Percentiles rank a stretch among this genome's conserved stretches.
Evolutionary conservation across 2,329 filamentous ascomycete genomes (phyloP).

Genomic region (Penicillium sclerotiorum): DNA sequence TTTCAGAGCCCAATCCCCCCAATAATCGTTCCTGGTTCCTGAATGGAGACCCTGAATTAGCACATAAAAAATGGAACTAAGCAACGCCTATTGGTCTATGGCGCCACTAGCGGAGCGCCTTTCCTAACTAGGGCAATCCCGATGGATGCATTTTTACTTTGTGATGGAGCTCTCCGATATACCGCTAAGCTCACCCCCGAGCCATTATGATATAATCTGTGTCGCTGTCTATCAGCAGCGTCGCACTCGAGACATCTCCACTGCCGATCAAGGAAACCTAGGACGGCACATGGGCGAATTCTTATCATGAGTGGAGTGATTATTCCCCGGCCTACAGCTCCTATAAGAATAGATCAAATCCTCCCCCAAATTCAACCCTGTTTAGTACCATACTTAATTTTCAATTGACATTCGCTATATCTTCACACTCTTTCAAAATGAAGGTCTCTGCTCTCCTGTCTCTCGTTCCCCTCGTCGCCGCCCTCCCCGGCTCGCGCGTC

Average conservation of each 20-base stretch:
- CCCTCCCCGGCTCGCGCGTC: slow-evolving; percentile 20
- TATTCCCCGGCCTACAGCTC: not conserved
- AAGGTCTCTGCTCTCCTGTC: slow-evolving; percentile 29
- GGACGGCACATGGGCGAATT: slow-evolving; percentile 4
- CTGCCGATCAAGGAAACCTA: slow-evolving; percentile 13
- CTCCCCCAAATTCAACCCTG: not conserved
- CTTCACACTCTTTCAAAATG: slow-evolving; percentile 22
- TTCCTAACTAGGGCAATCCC: slow-evolving; percentile 4
- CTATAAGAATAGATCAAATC: slow-evolving; percentile 5
- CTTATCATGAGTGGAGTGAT: slow-evolving; percentile 4
- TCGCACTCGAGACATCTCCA: not conserved
- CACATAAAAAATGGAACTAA: not conserved
- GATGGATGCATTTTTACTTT: slow-evolving; percentile 1
- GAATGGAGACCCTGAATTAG: not conserved
- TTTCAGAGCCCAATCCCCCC: slow-evolving; percentile 8
- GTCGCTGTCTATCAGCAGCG: not conserved
- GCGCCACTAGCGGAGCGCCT: slow-evolving; percentile 6
- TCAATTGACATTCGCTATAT: slow-evolving; percentile 5
- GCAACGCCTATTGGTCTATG: slow-evolving; percentile 5
- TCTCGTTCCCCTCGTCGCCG: slow-evolving; percentile 28
- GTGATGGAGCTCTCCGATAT: not conserved
- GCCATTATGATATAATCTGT: slow-evolving; percentile 14
- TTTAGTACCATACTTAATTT: not conserved
- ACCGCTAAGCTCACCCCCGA: slow-evolving; percentile 5
- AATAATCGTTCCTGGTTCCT: slow-evolving; percentile 6